phyloP scores from a whole-genome alignment of 768 basidiomycete species.

The Tephrocybe sp. region DNA sequence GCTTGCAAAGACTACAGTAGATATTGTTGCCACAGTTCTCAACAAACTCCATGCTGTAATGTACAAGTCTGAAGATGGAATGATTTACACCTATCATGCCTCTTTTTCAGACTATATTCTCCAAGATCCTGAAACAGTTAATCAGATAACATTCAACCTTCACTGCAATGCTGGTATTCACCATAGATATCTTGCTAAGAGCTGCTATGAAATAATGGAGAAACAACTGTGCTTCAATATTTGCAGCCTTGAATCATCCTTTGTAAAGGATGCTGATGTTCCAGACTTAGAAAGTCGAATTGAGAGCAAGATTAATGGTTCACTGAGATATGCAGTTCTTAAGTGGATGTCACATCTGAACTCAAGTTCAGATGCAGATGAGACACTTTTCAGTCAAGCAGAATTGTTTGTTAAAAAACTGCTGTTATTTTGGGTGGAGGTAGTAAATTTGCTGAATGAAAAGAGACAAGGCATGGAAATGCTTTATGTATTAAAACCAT shows the following conservation, averaged over 20 bases:
- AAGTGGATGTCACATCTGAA: neutral
- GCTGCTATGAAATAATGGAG: neutral
- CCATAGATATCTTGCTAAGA: neutral
- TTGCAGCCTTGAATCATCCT: neutral
- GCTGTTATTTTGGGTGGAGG: neutral
- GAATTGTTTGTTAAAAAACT: neutral
- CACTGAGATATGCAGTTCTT: neutral
- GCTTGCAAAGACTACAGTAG: neutral
- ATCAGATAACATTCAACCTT: neutral
- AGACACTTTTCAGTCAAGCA: neutral
- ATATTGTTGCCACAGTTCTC: neutral
- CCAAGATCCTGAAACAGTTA: neutral
- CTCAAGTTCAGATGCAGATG: neutral
- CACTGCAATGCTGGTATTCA: neutral
- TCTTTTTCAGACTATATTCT: neutral
- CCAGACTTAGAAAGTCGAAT: neutral
- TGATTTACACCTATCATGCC: conserved; percentile 2
- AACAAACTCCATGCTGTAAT: neutral
- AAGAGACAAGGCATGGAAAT: neutral
- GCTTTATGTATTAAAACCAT: neutral
- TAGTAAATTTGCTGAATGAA: neutral
- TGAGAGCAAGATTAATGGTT: neutral
- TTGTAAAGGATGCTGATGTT: neutral
- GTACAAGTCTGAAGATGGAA: neutral
- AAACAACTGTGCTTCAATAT: neutral